Percentiles rank a stretch among this genome's conserved stretches.
Evolutionary conservation across 2,329 filamentous ascomycete genomes (phyloP).

Genomic region (Colletotrichum sp.): DNA sequence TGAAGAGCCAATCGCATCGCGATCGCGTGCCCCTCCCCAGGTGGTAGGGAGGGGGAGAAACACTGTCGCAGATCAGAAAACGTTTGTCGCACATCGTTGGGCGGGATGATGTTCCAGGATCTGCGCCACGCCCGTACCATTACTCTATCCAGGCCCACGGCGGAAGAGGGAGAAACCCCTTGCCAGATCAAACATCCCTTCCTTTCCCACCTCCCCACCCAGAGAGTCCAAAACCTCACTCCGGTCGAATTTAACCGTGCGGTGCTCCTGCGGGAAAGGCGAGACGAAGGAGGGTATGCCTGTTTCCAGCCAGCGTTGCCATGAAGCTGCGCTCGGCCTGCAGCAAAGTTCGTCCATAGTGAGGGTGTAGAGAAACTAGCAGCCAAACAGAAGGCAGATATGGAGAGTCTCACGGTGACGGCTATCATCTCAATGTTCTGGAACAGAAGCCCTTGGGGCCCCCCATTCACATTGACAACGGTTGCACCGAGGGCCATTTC

Average conservation of each 20-base stretch:
- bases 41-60: neutral
- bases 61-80: conserved; percentile 17
- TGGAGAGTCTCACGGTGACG: neutral
- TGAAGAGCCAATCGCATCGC: conserved; percentile 12
- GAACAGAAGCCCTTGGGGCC: neutral
- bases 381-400: neutral
- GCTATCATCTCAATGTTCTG: conserved; percentile 17
- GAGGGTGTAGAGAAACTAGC: neutral
- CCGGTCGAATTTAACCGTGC: neutral
- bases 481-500: neutral
- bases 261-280: neutral
- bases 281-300: neutral
- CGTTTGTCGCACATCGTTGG: conserved; percentile 11
- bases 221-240: neutral
- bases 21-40: neutral
- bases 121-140: conserved; percentile 13
- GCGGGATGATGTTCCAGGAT: conserved; percentile 11
- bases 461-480: neutral
- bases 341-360: neutral
- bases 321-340: conserved; percentile 8
- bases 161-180: neutral
- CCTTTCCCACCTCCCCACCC: neutral
- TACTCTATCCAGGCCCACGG: neutral
- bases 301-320: neutral
- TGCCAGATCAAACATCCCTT: neutral